Conservation (phyloP, 805 yeast species). For the Wickerhamia fluorescens region DNA sequence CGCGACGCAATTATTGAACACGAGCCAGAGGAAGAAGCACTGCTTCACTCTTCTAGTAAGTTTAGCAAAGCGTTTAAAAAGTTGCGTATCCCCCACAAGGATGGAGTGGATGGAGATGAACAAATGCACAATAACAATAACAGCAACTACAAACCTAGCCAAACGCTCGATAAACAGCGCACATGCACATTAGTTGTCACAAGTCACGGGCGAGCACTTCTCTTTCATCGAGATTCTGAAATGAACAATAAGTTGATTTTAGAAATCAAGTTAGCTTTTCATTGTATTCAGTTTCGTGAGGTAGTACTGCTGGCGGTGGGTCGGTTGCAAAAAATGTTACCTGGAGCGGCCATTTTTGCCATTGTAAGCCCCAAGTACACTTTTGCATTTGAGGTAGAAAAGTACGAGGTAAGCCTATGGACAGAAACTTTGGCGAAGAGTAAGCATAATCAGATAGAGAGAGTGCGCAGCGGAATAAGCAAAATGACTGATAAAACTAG, state of each 20-base stretch:
- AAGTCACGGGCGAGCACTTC: constrained; percentile 53
- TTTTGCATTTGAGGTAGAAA: constrained; percentile 50
- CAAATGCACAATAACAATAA: neutral
- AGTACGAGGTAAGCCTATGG: constrained; percentile 49
- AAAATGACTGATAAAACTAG: too few relatives aligned
- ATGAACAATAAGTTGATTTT: constrained; percentile 38
- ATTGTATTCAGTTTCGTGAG: constrained; percentile 53
- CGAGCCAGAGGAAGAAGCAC: too few relatives aligned
- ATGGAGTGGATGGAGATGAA: constrained; percentile 1
- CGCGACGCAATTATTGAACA: neutral
- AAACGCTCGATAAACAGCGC: constrained; percentile 28
- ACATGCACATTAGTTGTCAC: constrained; percentile 53
- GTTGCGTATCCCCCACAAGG: constrained; percentile 9
- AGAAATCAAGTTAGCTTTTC: constrained; percentile 49
- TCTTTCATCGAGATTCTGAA: constrained; percentile 39
- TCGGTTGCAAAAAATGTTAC: constrained; percentile 23
- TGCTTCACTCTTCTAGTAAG: too few relatives aligned
- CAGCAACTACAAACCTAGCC: neutral
- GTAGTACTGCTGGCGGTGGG: constrained; percentile 34
- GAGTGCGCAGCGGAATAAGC: too few relatives aligned
- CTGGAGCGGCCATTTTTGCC: constrained; percentile 45
- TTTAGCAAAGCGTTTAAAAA: constrained; percentile 14
- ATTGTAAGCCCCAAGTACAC: constrained; percentile 50
- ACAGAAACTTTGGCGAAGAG: constrained; percentile 40
- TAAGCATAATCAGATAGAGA: constrained; percentile 16